These are phyloP conservation scores for Reticulascus tulasneorum DNA, from an alignment of 2,329 filamentous ascomycete species.

Conservation along the genomic window DNA sequence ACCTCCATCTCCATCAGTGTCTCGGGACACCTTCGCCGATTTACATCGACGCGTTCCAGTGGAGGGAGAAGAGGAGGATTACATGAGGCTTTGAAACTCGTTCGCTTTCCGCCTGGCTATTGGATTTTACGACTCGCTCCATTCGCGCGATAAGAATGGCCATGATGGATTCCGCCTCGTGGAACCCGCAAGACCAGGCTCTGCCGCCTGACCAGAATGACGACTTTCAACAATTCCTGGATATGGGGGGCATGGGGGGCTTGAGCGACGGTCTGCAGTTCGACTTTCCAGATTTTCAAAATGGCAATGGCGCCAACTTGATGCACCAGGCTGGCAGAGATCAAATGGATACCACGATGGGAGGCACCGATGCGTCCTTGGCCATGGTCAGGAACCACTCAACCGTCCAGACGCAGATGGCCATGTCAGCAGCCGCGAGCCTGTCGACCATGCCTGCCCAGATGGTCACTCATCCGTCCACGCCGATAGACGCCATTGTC, in stretches of 20 bases:
- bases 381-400: slow-evolving; percentile 23
- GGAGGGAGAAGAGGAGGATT: no score
- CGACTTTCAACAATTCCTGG: slow-evolving; percentile 61
- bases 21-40: no score
- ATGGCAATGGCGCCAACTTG: slow-evolving; percentile 31
- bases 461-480: slow-evolving; percentile 40
- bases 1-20: no score
- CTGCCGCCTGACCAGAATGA: slow-evolving; percentile 50
- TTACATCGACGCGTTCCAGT: no score
- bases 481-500: slow-evolving; percentile 49
- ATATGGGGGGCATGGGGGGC: slow-evolving; percentile 53
- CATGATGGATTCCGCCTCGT: slow-evolving; percentile 51
- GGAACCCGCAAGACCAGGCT: slow-evolving; percentile 55
- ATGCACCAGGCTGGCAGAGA: slow-evolving; percentile 35
- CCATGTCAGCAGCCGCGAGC: slow-evolving; percentile 42
- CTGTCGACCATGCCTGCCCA: slow-evolving; percentile 43
- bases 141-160: slow-evolving; percentile 23
- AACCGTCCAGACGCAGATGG: slow-evolving; percentile 34
- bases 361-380: slow-evolving; percentile 35
- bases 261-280: slow-evolving; percentile 54
- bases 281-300: slow-evolving; percentile 54
- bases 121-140: no score
- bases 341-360: slow-evolving; percentile 47
- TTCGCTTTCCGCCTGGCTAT: no score
- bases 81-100: no score